These are phyloP conservation scores for Escovopsis sp. DNA, from an alignment of 2,329 filamentous ascomycete genomes.

Conservation along the genomic window DNA sequence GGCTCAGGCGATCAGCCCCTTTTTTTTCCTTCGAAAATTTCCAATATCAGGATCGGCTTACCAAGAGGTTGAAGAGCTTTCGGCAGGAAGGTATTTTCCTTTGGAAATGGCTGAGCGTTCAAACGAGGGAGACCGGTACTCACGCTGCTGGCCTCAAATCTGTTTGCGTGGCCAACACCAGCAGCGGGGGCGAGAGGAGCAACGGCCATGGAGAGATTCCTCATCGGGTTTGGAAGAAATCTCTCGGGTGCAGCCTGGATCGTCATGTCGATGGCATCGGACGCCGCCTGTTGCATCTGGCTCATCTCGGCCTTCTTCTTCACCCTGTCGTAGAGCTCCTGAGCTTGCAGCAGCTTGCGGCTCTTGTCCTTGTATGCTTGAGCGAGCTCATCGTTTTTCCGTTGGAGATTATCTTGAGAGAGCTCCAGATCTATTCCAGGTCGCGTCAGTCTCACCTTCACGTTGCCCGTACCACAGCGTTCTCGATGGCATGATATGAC, in stretches of 20 bases:
- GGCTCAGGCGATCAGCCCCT: background rate
- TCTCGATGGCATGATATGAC: conserved; percentile 10
- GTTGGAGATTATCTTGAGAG: conserved; percentile 47
- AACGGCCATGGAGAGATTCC: background rate
- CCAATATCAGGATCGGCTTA: background rate
- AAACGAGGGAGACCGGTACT: conserved; percentile 7
- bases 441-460: too few relatives aligned
- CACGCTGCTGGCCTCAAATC: conserved; percentile 8
- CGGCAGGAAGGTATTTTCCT: conserved; percentile 9
- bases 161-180: conserved; percentile 6
- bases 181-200: background rate
- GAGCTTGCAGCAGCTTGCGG: conserved; percentile 51
- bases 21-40: background rate
- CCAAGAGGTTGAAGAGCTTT: conserved; percentile 5
- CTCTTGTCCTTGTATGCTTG: conserved; percentile 55
- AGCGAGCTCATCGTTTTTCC: conserved; percentile 57
- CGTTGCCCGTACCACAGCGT: too few relatives aligned
- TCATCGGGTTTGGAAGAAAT: conserved; percentile 1
- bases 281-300: conserved; percentile 39
- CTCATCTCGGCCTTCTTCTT: conserved; percentile 39
- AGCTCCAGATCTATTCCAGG: conserved; percentile 39
- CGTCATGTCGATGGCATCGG: conserved; percentile 23
- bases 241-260: conserved; percentile 7
- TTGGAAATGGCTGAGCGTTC: conserved; percentile 4
- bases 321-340: conserved; percentile 47